A percentile compares a stretch with the other conserved stretches of the same genome.
phyloP scores from a whole-genome alignment of 176 grass and related monocot genomes.

The sorghum (Sorghum bicolor) region Sorghum_bicolor_NCBIv3 NC_012871.2:72246001-72246500 shows the following conservation, averaged over 20 bases:
- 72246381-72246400: neutral
- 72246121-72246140: neutral
- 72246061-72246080: neutral
- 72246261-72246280: neutral
- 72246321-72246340: neutral
- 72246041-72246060: neutral
- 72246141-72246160: neutral
- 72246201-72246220: neutral
- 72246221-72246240: neutral
- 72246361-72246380: neutral
- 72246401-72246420: neutral
- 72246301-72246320: too few species aligned
- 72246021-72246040: neutral
- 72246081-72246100: neutral
- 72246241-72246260: neutral
- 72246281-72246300: neutral
- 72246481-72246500: constrained; percentile 22
- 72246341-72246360: neutral
- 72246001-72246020: neutral
- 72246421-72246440: neutral
- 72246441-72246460: neutral
- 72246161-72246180: neutral
- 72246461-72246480: neutral
- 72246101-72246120: neutral
- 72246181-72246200: neutral